These are phyloP conservation scores for Podaxis mareebaensis DNA, from an alignment of 768 basidiomycete genomes.

Conservation along the genomic window DNA sequence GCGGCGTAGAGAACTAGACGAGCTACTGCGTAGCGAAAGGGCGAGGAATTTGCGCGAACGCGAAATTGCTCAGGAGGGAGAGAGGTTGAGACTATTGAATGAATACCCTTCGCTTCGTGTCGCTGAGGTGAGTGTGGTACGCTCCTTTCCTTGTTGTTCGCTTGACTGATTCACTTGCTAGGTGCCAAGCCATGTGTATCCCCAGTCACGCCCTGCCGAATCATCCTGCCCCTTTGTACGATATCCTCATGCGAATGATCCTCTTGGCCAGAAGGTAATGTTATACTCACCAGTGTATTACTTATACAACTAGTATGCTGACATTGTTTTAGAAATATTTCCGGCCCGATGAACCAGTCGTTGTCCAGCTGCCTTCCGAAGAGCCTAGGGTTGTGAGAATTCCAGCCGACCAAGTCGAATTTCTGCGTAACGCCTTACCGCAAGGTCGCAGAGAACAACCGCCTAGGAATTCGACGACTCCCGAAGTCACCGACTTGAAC, in stretches of 20 bases:
- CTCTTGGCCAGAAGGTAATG: background rate
- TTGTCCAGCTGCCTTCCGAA: background rate
- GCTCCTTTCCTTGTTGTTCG: background rate
- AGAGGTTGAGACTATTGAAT: background rate
- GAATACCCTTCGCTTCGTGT: background rate
- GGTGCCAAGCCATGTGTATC: too few relatives aligned
- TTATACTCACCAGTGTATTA: background rate
- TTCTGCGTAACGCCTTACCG: background rate
- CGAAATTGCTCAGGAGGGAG: background rate
- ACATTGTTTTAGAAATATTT: background rate
- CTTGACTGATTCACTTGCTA: background rate
- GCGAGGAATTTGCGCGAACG: background rate
- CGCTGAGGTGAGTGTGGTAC: background rate
- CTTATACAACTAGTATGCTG: background rate
- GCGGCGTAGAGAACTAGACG: background rate
- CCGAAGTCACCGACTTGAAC: background rate
- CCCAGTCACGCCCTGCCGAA: background rate
- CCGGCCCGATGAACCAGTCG: background rate
- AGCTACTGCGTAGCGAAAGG: background rate
- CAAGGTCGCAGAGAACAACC: background rate
- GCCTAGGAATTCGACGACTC: background rate
- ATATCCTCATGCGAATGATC: background rate
- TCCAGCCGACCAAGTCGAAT: background rate
- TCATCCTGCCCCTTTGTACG: background rate
- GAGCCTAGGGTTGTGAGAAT: background rate